Conservation (phyloP, 2,329 filamentous ascomycete genomes). For the Allantophomopsis lycopodina region DNA sequence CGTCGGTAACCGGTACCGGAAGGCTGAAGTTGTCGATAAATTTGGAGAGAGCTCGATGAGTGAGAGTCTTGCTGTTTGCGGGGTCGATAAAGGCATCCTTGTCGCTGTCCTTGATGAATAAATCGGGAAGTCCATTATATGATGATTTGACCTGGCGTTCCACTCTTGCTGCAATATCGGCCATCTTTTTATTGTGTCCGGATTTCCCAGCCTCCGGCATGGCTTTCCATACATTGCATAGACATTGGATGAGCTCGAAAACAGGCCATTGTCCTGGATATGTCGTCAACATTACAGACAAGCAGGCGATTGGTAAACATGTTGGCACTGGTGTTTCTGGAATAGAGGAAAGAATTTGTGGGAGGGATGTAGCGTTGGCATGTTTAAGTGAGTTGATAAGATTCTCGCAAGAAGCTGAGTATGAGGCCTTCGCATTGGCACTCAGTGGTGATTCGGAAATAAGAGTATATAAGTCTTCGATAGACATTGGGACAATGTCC, state of each 20-base stretch:
- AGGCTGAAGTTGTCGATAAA: conserved; percentile 22
- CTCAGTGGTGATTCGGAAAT: background rate
- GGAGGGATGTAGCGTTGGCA: background rate
- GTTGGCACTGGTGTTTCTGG: background rate
- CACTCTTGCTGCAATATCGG: background rate
- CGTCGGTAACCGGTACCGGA: conserved; percentile 7
- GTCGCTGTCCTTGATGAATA: background rate
- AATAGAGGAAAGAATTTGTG: background rate
- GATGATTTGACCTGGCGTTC: conserved; percentile 1
- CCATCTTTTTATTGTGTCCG: conserved; percentile 8
- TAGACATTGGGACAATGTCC: background rate
- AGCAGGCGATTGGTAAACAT: background rate
- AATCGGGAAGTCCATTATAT: background rate
- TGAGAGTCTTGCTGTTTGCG: conserved; percentile 10
- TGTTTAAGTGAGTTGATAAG: background rate
- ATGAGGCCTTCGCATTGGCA: background rate
- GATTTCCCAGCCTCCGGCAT: conserved; percentile 22
- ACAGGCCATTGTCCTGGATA: background rate
- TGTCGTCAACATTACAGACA: background rate
- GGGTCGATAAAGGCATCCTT: conserved; percentile 1
- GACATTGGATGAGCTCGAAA: conserved; percentile 21
- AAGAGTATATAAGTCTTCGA: background rate
- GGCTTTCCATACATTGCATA: conserved; percentile 21
- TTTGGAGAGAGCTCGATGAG: conserved; percentile 17
- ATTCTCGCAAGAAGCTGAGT: background rate